Evolutionary conservation across 208 protist genomes (phyloP), one percentile per base, ranked within the genome.

Genomic region (Leishmania tropica): DNA sequence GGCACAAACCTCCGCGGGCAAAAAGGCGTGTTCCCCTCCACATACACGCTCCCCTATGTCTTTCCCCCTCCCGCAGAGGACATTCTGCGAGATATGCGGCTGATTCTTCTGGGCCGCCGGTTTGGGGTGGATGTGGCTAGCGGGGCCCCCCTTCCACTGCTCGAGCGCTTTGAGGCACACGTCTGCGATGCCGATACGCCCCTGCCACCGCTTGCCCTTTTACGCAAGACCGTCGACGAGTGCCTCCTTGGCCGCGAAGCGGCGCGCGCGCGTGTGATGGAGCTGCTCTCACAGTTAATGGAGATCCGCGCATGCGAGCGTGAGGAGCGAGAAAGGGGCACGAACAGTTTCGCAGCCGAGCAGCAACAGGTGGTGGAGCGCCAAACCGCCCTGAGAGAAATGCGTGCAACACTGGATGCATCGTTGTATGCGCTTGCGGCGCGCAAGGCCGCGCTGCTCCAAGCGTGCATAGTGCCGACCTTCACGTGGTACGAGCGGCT

Each of bases 11-110:
- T 80, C 28, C 75, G 80, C 2, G 89, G 88, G 0, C 81, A 78
- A 28, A 90, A 88, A 58, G 93, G 93, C 45, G 75, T 96, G 28
- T 89, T 96, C 40, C 93, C 93, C 1, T 94, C 89, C n/a, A 95
- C 93, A 19, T 95, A 92, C 78, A 89, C 89, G 6, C 75, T 83
- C 42, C 87, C 88, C 5, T 88, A 90, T 48, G 45, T 80, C 24
- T 83, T 91, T 65, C 85, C 76, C 42, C 54, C 56, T 13, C 92
- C 92, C 0, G 10, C 79, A 7, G 85, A 86, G 5, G 85, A 84
- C 37, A 72, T 93, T 15, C 19, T 89, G 53, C 67, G 45, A 17
- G 89, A 90, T 48, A 65, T 89, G 10, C 71, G 58, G 2, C 40
- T 90, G 10, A 81, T 93, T 31, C 64, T 85, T 2, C 76, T 85